phyloP scores from a whole-genome alignment of 2,329 filamentous ascomycete species.

The Zelopaecilomyces penicillatus region DNA sequence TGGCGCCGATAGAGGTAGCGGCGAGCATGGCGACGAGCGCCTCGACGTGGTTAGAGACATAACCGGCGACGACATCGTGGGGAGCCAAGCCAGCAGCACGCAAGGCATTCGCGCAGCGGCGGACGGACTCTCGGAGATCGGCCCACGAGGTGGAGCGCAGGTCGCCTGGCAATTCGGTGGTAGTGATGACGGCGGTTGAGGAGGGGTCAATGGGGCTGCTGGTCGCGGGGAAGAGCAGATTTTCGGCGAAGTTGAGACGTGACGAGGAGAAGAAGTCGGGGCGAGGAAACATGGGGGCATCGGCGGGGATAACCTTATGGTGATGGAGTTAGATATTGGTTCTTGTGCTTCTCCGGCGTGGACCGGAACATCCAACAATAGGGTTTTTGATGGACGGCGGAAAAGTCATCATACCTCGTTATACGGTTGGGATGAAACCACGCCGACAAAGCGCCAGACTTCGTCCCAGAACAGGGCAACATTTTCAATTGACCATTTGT shows the following conservation, averaged over 20 bases:
- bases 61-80: constrained; percentile 56
- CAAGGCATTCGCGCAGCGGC: constrained; percentile 63
- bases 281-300: constrained; percentile 72
- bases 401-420: constrained; percentile 39
- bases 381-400: not conserved
- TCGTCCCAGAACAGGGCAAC: constrained; percentile 75
- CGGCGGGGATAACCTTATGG: constrained; percentile 55
- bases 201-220: constrained; percentile 38
- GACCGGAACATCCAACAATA: not conserved
- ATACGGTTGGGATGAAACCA: constrained; percentile 59
- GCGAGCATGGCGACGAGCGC: constrained; percentile 84
- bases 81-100: constrained; percentile 52
- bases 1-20: constrained; percentile 69
- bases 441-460: constrained; percentile 73
- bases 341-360: too few species aligned
- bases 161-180: constrained; percentile 63
- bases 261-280: constrained; percentile 77
- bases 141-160: constrained; percentile 59
- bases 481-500: constrained; percentile 76
- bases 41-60: constrained; percentile 83
- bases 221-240: constrained; percentile 69
- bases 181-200: constrained; percentile 65
- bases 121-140: constrained; percentile 69
- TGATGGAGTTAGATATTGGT: too few species aligned
- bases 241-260: constrained; percentile 87